A percentile compares a stretch with the other conserved stretches of the same genome.
Conservation (phyloP, 306 rosid genomes). For the Castanea sativa region DNA sequence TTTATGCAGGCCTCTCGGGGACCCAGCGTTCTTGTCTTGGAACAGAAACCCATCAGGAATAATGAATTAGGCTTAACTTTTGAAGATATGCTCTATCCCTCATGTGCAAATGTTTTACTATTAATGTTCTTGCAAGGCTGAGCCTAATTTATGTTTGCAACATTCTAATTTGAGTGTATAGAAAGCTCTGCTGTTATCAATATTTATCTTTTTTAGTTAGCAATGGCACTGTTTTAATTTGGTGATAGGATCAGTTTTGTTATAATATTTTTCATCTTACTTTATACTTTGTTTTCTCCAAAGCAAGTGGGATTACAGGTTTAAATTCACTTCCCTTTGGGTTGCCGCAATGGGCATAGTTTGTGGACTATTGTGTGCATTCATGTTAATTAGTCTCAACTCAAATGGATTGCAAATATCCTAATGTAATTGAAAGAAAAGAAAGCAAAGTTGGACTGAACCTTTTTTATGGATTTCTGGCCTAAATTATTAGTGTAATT, state of each 20-base stretch:
- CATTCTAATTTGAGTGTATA: slow-evolving; percentile 5
- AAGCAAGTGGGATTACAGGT: neutral
- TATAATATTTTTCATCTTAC: neutral
- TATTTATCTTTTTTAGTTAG: neutral
- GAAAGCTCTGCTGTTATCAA: slow-evolving; percentile 1
- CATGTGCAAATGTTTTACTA: neutral
- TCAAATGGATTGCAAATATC: neutral
- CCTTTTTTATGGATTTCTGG: neutral
- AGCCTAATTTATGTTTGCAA: slow-evolving; percentile 12
- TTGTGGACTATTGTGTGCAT: neutral
- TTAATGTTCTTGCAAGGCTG: slow-evolving; percentile 1
- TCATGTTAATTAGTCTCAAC: neutral
- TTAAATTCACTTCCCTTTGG: neutral
- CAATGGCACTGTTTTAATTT: neutral
- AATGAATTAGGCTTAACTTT: slow-evolving; percentile 13
- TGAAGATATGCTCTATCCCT: neutral
- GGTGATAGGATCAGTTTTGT: neutral
- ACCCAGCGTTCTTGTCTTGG: slow-evolving; percentile 89
- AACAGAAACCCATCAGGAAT: slow-evolving; percentile 45
- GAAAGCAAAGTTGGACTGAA: neutral
- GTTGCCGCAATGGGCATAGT: neutral
- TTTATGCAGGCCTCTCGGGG: slow-evolving; percentile 84
- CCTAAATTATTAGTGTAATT: neutral
- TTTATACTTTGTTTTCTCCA: neutral
- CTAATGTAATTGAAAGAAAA: neutral